phyloP scores from a whole-genome alignment of 2,329 filamentous ascomycete genomes.

The Penicillium sp. region DNA sequence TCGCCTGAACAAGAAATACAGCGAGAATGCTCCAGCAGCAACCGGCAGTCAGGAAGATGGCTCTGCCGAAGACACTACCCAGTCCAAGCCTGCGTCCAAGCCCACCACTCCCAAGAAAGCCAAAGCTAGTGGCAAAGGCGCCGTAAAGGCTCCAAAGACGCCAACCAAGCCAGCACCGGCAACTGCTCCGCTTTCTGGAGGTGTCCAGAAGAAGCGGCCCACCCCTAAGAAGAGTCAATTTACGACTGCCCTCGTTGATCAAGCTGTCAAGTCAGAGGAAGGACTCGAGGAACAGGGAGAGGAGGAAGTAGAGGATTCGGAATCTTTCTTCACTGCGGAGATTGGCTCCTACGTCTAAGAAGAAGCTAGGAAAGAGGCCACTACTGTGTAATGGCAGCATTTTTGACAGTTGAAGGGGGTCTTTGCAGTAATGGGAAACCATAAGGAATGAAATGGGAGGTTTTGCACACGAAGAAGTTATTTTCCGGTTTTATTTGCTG shows the following conservation, averaged over 20 bases:
- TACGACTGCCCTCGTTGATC: not conserved
- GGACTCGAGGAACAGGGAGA: not conserved
- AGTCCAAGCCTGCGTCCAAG: not conserved
- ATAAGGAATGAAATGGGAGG: no score
- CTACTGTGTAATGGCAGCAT: not conserved
- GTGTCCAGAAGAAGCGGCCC: slow-evolving; percentile 4
- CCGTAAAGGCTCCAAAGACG: not conserved
- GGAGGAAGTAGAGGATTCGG: not conserved
- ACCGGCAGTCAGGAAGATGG: not conserved
- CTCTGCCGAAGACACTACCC: not conserved
- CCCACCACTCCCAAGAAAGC: not conserved
- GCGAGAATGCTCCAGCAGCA: not conserved
- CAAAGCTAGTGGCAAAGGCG: not conserved
- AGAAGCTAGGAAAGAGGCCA: not conserved
- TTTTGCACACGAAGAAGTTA: not conserved
- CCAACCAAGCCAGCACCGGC: not conserved
- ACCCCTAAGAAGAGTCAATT: not conserved
- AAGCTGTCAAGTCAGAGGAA: not conserved
- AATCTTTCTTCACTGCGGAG: not conserved
- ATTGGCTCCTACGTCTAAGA: not conserved
- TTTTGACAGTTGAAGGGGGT: no score
- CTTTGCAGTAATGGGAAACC: no score
- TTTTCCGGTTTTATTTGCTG: not conserved
- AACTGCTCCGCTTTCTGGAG: not conserved
- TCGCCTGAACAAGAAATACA: slow-evolving; percentile 6